A percentile compares a stretch with the other conserved stretches of the same genome.
Evolutionary conservation across 2,329 filamentous ascomycete genomes (phyloP).

Genomic region (Emergomyces pasteurianus): DNA sequence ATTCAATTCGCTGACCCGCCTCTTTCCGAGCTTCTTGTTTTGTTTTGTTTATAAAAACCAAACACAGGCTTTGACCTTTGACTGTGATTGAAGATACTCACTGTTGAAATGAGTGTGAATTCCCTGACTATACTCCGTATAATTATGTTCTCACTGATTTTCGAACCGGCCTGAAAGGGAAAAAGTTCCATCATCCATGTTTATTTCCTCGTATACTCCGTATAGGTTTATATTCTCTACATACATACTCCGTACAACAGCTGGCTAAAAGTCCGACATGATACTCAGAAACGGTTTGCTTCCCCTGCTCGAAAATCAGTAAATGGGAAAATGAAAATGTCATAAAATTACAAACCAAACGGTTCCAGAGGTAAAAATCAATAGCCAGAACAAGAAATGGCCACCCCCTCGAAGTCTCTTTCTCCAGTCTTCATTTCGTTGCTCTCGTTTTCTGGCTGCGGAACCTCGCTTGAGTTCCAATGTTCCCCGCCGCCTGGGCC

Average conservation of each 20-base stretch:
- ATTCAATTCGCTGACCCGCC: not conserved
- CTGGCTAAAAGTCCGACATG: too few species aligned
- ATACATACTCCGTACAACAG: too few species aligned
- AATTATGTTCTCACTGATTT: not conserved
- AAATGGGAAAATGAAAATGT: not conserved
- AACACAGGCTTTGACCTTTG: not conserved
- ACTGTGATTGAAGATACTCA: not conserved
- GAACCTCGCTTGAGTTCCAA: too few species aligned
- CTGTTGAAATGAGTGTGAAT: not conserved
- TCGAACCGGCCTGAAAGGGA: not conserved
- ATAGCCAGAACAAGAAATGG: not conserved
- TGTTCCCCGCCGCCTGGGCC: too few species aligned
- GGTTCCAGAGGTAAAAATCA: too few species aligned
- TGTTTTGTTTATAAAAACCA: not conserved
- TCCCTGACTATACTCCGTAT: not conserved
- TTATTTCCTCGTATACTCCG: too few species aligned
- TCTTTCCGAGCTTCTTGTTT: not conserved
- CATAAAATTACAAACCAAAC: too few species aligned
- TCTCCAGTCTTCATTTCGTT: not conserved
- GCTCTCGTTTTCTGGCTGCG: not conserved
- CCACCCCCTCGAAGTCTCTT: not conserved
- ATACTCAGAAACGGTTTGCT: too few species aligned
- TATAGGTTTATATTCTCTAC: too few species aligned
- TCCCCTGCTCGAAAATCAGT: not conserved
- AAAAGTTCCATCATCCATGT: not conserved